Evolutionary conservation across 2,329 filamentous ascomycete species (phyloP), one percentile per base, ranked within the genome.

Genomic region (Colletotrichum liriopes): DNA sequence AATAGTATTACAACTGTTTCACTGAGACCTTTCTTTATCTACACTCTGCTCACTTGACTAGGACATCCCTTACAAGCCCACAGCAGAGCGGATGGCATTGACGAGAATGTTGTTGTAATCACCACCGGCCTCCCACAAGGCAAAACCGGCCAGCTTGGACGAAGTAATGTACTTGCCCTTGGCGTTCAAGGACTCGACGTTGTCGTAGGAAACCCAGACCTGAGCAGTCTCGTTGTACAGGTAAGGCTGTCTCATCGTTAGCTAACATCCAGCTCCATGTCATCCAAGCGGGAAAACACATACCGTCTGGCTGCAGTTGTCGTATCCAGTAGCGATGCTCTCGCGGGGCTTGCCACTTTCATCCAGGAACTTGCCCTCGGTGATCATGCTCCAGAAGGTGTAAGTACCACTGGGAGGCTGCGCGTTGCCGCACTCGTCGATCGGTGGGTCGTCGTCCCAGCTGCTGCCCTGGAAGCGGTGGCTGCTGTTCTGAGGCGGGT

Each of bases 391-490:
- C 65, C 59, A 65, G 70, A 72, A 70, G 29, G 35, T 43, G 66
- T 72, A 72, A 5, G 65, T 72, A 7, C 70, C 70, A 20, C 65
- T 65, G 18, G 54, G 70, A 39, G 70, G 70, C 7, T 49, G 32
- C n/a, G 70, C 23, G 65, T 59, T 60, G 54, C 70, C 70, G 60
- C 70, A 72, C 23, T 72, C 65, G 29, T 72, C 70, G 54, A 72
- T 41, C 2, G 45, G 20, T 32, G 70, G 70, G 70, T 72, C 70
- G 45, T 72, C 39, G 47, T 72, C 70, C 70, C 70, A 72, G 70
- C 65, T 70, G 70, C 70, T 56, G 70, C 70, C 70, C 65, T 70
- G 70, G 60, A 72, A 65, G 39, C 70, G 70, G 70, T 70, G 12
- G 54, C 59, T 45, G 70, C 65, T 70, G 65, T 72, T 72, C 60